A percentile compares a stretch with the other conserved stretches of the same genome.
phyloP scores from a whole-genome alignment of 176 grass and related monocot genomes.

The Aechmea fasciata region DNA sequence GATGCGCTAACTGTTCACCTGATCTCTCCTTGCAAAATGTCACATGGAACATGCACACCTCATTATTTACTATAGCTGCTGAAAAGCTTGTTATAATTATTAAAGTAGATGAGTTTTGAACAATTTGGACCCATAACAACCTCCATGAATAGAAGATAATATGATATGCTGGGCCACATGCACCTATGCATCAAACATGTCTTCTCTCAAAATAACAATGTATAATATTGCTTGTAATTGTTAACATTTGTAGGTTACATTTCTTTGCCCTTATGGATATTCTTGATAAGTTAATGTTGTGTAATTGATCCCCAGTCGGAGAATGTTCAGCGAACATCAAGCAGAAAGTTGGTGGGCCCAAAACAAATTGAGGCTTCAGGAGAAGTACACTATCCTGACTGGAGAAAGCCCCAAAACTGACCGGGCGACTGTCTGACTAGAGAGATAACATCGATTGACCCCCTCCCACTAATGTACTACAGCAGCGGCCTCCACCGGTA shows the following conservation, averaged over 20 bases:
- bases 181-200: too few relatives aligned
- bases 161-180: too few relatives aligned
- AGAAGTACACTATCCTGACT: constrained; percentile 42
- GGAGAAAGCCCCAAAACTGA: constrained; percentile 20
- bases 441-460: constrained; percentile 17
- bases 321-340: constrained; percentile 49
- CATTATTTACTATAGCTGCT: too few relatives aligned
- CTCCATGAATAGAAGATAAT: too few relatives aligned
- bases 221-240: not conserved
- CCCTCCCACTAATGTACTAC: constrained; percentile 3
- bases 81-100: too few relatives aligned
- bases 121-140: too few relatives aligned
- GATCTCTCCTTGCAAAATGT: too few relatives aligned
- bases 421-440: constrained; percentile 9
- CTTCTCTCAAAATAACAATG: too few relatives aligned
- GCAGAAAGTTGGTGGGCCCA: constrained; percentile 56
- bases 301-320: constrained; percentile 39
- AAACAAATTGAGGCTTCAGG: constrained; percentile 35
- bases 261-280: not conserved
- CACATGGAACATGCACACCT: too few relatives aligned
- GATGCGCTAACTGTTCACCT: too few relatives aligned
- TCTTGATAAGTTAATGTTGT: not conserved
- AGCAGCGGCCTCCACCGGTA: constrained; percentile 1
- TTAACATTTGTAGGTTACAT: not conserved
- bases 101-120: too few relatives aligned